These are phyloP conservation scores for Wickerhamiella cacticola DNA, from an alignment of 805 yeast genomes.

Conservation along the genomic window DNA sequence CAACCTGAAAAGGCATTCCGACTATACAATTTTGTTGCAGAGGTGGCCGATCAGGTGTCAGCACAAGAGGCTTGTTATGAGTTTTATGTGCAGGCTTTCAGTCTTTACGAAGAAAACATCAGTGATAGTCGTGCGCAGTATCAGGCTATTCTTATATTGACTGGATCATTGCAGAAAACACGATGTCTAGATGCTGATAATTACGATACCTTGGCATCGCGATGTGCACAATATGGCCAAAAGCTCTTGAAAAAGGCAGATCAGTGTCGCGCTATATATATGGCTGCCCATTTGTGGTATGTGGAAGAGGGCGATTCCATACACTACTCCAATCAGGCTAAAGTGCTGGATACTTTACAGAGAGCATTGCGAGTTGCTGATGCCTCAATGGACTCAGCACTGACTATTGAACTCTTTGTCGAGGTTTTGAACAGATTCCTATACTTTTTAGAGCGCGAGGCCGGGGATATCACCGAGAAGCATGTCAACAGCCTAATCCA, in stretches of 20 bases:
- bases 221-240: constrained; percentile 77
- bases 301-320: constrained; percentile 40
- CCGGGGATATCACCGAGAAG: constrained; percentile 50
- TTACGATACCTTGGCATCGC: constrained; percentile 71
- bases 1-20: constrained; percentile 30
- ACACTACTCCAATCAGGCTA: constrained; percentile 41
- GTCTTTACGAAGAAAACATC: constrained; percentile 61
- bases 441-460: constrained; percentile 75
- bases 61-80: constrained; percentile 71
- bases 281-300: constrained; percentile 92
- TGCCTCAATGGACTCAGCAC: constrained; percentile 72
- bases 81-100: constrained; percentile 75
- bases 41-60: constrained; percentile 64
- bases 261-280: constrained; percentile 82
- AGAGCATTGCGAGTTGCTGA: constrained; percentile 83
- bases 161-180: constrained; percentile 41
- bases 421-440: constrained; percentile 81
- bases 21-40: constrained; percentile 52
- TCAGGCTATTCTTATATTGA: constrained; percentile 40
- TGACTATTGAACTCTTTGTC: constrained; percentile 69
- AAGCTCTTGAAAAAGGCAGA: constrained; percentile 83
- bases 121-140: constrained; percentile 44
- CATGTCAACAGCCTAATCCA: constrained; percentile 82
- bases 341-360: constrained; percentile 85
- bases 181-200: constrained; percentile 48